Evolutionary conservation across 345 rosid species (phyloP).

Genomic region (Eutrema yunnanense): DNA sequence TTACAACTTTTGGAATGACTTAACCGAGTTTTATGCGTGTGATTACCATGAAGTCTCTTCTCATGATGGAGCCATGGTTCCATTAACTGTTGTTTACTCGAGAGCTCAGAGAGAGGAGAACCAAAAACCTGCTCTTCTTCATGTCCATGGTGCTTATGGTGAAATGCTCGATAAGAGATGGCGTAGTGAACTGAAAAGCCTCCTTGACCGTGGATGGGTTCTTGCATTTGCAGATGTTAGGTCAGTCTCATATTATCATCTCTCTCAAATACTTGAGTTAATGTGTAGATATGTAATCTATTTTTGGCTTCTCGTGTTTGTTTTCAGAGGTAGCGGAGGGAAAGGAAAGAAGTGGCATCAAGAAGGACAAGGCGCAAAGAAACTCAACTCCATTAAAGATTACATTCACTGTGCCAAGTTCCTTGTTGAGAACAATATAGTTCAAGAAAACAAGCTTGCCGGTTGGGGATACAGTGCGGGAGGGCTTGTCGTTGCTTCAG

Average conservation of each 20-base stretch:
- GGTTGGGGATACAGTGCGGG: slow-evolving; percentile 96
- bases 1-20: slow-evolving; percentile 84
- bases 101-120: slow-evolving; percentile 39
- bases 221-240: slow-evolving; percentile 96
- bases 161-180: slow-evolving; percentile 88
- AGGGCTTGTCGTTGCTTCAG: slow-evolving; percentile 90
- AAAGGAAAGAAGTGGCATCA: slow-evolving; percentile 81
- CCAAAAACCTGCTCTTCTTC: slow-evolving; percentile 67
- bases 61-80: slow-evolving; percentile 66
- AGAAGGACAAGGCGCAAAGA: slow-evolving; percentile 61
- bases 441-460: slow-evolving; percentile 66
- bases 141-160: slow-evolving; percentile 95
- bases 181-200: slow-evolving; percentile 89
- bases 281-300: not conserved
- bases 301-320: not conserved
- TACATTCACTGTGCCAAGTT: slow-evolving; percentile 71
- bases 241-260: slow-evolving; percentile 34
- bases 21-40: slow-evolving; percentile 82
- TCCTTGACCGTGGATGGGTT: slow-evolving; percentile 97
- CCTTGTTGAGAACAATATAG: slow-evolving; percentile 59
- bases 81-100: slow-evolving; percentile 73
- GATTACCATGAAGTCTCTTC: slow-evolving; percentile 65
- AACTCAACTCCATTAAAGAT: slow-evolving; percentile 70
- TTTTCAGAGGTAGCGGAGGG: slow-evolving; percentile 87
- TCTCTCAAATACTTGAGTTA: not conserved